Evolutionary conservation across 495 filamentous ascomycete genomes (phyloP).

Genomic region (Annulohypoxylon moriforme): DNA sequence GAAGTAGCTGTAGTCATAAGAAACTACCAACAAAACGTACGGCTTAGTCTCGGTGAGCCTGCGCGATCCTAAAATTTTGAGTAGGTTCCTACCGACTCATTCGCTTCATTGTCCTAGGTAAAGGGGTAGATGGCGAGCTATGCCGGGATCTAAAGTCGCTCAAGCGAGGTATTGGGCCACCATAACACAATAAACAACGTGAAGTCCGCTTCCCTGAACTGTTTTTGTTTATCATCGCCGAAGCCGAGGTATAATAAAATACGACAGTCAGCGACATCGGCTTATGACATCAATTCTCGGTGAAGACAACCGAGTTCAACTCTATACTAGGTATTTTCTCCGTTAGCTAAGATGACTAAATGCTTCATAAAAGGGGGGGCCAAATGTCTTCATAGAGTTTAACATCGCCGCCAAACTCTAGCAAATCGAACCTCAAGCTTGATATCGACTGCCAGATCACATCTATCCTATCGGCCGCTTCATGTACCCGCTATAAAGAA

Average conservation of each 20-base stretch:
- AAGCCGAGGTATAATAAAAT: background rate
- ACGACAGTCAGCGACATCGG: background rate
- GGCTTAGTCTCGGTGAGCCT: background rate
- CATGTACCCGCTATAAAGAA: background rate
- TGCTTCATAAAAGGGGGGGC: background rate
- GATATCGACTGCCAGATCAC: background rate
- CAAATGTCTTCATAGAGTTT: background rate
- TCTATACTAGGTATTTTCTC: background rate
- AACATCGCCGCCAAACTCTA: background rate
- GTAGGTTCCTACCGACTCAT: background rate
- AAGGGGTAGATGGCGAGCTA: background rate
- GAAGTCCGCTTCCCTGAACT: background rate
- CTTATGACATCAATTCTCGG: background rate
- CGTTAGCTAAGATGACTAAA: background rate
- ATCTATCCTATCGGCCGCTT: background rate
- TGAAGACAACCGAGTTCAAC: background rate
- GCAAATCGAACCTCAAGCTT: background rate
- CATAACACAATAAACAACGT: background rate
- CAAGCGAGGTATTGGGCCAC: background rate
- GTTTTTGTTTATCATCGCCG: background rate
- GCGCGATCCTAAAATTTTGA: background rate
- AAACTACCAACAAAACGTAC: background rate
- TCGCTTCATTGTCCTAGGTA: background rate
- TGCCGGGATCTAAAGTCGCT: background rate
- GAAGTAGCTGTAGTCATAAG: background rate